Conservation (phyloP, 805 yeast genomes). For the Hanseniaspora vineae region DNA sequence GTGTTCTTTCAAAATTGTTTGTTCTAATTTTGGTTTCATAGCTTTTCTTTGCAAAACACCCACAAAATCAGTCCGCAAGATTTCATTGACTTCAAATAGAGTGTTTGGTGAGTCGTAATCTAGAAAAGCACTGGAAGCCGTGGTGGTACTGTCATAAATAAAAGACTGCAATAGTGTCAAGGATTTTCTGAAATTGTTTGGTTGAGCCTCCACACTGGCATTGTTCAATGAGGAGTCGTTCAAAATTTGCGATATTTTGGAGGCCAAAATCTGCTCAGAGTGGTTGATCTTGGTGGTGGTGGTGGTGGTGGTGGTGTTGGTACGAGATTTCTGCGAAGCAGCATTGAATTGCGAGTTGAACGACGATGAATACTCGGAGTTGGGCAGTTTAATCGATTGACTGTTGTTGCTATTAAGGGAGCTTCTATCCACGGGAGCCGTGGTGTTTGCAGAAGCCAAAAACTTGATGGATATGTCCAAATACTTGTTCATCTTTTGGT, state of each 20-base stretch:
- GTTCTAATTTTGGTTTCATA: constrained; percentile 16
- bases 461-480: not conserved
- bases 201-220: constrained; percentile 5
- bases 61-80: constrained; percentile 32
- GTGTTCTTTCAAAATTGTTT: constrained; percentile 3
- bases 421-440: not conserved
- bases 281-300: too few relatives aligned
- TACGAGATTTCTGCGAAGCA: not conserved
- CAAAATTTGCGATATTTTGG: constrained; percentile 24
- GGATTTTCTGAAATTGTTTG: constrained; percentile 21
- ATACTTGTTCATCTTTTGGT: not conserved
- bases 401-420: not conserved
- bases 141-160: constrained; percentile 19
- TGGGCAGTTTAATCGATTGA: not conserved
- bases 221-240: constrained; percentile 18
- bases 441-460: not conserved
- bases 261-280: constrained; percentile 14
- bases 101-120: not conserved
- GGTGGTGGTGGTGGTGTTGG: too few relatives aligned
- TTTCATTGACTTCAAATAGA: constrained; percentile 18
- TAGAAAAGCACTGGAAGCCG: constrained; percentile 8
- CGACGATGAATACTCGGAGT: not conserved
- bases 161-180: constrained; percentile 15
- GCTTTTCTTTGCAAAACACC: constrained; percentile 53
- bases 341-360: not conserved